phyloP scores from a whole-genome alignment of 257 asterid species.

The Agastache rugosa region DNA sequence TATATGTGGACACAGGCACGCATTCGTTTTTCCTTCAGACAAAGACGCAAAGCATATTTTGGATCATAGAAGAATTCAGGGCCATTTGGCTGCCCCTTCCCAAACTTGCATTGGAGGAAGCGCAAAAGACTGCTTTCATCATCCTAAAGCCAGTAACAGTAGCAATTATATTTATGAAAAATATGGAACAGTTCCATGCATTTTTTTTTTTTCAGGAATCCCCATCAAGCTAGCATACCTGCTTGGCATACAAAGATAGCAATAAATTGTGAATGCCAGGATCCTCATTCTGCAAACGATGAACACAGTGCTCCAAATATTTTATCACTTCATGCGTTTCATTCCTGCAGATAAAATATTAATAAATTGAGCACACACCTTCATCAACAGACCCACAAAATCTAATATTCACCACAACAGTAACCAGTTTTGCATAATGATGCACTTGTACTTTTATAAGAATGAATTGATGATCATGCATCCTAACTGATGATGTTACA shows the following conservation, averaged over 20 bases:
- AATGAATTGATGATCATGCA: constrained; percentile 24
- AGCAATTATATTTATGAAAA: constrained; percentile 36
- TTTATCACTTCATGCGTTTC: constrained; percentile 98
- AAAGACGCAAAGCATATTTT: constrained; percentile 96
- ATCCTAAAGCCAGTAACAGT: constrained; percentile 55
- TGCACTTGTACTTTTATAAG: constrained; percentile 17
- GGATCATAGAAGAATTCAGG: constrained; percentile 96
- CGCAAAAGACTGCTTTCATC: constrained; percentile 97
- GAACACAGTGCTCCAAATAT: constrained; percentile 91
- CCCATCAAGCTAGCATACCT: constrained; percentile 57
- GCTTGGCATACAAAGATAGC: constrained; percentile 86
- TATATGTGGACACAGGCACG: constrained; percentile 98
- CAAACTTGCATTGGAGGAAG: constrained; percentile 91
- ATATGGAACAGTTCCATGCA: constrained; percentile 12
- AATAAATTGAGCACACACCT: constrained; percentile 22
- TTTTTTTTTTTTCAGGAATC: constrained; percentile 10
- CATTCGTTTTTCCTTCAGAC: constrained; percentile 87
- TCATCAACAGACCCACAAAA: constrained; percentile 24
- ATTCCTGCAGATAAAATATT: constrained; percentile 64
- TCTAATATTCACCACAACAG: constrained; percentile 19
- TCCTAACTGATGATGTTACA: constrained; percentile 15
- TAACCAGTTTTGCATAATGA: constrained; percentile 14
- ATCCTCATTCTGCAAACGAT: constrained; percentile 96
- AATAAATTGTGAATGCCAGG: constrained; percentile 92
- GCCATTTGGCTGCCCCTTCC: constrained; percentile 77